These are phyloP conservation scores for Phytophthora tentaculata DNA, from an alignment of 352 stramenopile genomes.

Conservation along the genomic window DNA sequence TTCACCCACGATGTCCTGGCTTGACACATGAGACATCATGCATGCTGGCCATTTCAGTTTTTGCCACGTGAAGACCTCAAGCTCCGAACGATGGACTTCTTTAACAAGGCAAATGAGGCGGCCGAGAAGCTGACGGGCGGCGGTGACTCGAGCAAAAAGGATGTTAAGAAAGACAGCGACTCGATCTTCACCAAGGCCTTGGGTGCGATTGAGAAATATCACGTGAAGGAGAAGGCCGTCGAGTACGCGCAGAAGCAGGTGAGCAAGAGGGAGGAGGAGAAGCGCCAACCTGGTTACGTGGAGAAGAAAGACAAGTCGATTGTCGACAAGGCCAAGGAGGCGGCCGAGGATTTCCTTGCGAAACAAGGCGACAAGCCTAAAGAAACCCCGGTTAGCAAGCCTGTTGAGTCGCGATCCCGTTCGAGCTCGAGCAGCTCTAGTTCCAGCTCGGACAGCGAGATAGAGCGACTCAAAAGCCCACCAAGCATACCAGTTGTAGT, in stretches of 20 bases:
- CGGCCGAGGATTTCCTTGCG: constrained; percentile 29
- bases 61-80: constrained; percentile 8
- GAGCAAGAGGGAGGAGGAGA: constrained; percentile 28
- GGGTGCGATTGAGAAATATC: constrained; percentile 32
- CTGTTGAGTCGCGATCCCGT: not conserved
- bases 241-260: constrained; percentile 36
- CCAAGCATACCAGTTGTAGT: not conserved
- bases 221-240: constrained; percentile 34
- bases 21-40: constrained; percentile 17
- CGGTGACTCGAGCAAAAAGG: constrained; percentile 19
- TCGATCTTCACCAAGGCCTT: constrained; percentile 30
- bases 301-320: constrained; percentile 34
- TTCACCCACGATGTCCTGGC: constrained; percentile 31
- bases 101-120: constrained; percentile 37
- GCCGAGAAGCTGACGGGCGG: constrained; percentile 7
- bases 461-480: not conserved
- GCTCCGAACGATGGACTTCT: constrained; percentile 25
- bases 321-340: constrained; percentile 29
- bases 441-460: constrained; percentile 1
- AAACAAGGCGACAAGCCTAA: constrained; percentile 25
- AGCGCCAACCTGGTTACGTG: constrained; percentile 21
- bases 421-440: constrained; percentile 21
- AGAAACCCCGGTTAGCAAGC: not conserved
- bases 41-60: constrained; percentile 22
- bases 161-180: constrained; percentile 25